Conservation (phyloP, 208 protist species). For the Vickermania ingenoplastis region DNA sequence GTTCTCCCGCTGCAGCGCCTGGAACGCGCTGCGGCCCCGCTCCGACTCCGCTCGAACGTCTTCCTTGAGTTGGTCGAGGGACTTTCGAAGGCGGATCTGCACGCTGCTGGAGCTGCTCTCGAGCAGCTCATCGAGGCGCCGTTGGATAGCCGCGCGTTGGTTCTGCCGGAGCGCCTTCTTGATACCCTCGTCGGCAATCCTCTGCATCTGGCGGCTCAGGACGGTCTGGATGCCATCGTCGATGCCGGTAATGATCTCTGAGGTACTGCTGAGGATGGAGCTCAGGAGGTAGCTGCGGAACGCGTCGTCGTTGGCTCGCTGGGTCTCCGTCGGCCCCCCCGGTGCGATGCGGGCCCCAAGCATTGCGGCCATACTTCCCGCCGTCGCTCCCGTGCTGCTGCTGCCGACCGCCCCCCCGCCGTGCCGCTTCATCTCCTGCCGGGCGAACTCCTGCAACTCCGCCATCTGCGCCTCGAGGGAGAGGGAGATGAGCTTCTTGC, state of each 20-base stretch:
- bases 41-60: conserved; percentile 48
- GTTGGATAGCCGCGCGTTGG: conserved; percentile 49
- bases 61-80: conserved; percentile 33
- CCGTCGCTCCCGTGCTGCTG: background rate
- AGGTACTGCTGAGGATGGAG: conserved; percentile 36
- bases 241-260: conserved; percentile 60
- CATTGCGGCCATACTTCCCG: background rate
- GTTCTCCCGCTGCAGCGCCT: conserved; percentile 52
- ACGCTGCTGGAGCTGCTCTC: conserved; percentile 48
- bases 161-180: conserved; percentile 26
- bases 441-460: conserved; percentile 43
- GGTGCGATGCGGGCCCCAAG: background rate
- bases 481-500: conserved; percentile 69
- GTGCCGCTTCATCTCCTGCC: background rate
- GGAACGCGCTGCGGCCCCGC: conserved; percentile 32
- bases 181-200: conserved; percentile 46
- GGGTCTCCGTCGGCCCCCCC: conserved; percentile 3
- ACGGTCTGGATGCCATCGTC: conserved; percentile 51
- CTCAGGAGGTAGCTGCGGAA: conserved; percentile 67
- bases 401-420: background rate
- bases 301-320: conserved; percentile 8
- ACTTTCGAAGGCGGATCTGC: conserved; percentile 30
- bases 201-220: conserved; percentile 51
- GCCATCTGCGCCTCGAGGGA: conserved; percentile 87
- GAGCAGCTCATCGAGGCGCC: conserved; percentile 62